Evolutionary conservation across 768 basidiomycete genomes (phyloP).

Genomic region (Tylopilus intermedius): DNA sequence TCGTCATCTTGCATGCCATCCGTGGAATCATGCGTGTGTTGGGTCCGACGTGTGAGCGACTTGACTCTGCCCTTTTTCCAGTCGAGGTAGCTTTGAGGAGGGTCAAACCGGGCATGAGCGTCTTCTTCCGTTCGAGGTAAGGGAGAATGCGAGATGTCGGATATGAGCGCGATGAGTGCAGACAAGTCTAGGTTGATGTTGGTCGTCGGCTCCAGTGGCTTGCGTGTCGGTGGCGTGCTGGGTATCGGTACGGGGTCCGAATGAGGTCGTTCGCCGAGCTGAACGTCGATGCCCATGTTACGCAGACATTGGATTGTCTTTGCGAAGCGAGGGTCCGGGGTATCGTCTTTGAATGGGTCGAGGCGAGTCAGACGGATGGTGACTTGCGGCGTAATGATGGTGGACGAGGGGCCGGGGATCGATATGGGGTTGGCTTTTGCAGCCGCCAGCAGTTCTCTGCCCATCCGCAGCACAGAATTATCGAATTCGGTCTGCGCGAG

Average conservation of each 20-base stretch:
- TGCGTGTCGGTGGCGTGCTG: not conserved
- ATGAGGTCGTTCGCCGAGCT: slow-evolving; percentile 54
- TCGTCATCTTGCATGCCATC: not conserved
- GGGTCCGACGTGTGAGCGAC: slow-evolving; percentile 7
- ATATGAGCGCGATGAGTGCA: slow-evolving; percentile 76
- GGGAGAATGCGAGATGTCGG: slow-evolving; percentile 72
- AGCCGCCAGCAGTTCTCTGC: slow-evolving; percentile 59
- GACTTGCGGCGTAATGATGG: slow-evolving; percentile 38
- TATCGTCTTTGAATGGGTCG: slow-evolving; percentile 35
- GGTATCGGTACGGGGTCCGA: not conserved
- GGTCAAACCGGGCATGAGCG: slow-evolving; percentile 60
- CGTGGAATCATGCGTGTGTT: not conserved
- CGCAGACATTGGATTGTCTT: slow-evolving; percentile 53
- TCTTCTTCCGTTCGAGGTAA: slow-evolving; percentile 55
- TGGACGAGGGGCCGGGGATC: not conserved
- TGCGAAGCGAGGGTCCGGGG: slow-evolving; percentile 52
- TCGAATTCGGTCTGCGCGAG: slow-evolving; percentile 54
- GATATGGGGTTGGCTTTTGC: slow-evolving; percentile 53
- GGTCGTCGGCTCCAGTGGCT: slow-evolving; percentile 43
- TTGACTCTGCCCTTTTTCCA: slow-evolving; percentile 45
- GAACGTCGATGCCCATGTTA: slow-evolving; percentile 60
- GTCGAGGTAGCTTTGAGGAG: slow-evolving; percentile 50
- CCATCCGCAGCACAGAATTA: slow-evolving; percentile 72
- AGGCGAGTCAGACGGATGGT: slow-evolving; percentile 70
- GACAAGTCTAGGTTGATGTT: slow-evolving; percentile 81